Conservation (phyloP, 2,329 filamentous ascomycete genomes). For the Beauveria caledonica region DNA sequence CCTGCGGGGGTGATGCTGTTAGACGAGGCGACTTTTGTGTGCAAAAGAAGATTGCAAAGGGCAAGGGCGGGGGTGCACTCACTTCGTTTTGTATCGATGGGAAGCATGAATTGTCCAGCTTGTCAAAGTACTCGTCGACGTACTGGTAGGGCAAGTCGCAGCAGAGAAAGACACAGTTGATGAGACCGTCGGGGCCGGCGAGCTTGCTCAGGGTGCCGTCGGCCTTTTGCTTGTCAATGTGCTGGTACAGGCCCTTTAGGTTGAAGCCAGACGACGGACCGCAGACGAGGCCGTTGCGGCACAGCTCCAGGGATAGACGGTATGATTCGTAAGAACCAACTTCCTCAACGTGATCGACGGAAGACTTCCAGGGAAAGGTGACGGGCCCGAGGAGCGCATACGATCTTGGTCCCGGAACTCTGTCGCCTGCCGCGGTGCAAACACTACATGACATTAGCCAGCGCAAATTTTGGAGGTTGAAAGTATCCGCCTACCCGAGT, state of each 20-base stretch:
- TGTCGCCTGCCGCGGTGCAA: conserved; percentile 48
- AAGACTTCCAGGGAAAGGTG: conserved; percentile 49
- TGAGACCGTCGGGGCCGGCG: conserved; percentile 34
- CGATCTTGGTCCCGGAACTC: conserved; percentile 50
- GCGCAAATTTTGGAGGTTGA: rapidly evolving
- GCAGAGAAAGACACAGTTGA: conserved; percentile 51
- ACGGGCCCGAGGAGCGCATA: conserved; percentile 40
- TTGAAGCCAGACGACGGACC: conserved; percentile 56
- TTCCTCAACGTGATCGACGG: conserved; percentile 48
- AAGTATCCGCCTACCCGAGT: conserved; percentile 19
- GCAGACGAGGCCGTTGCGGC: conserved; percentile 48
- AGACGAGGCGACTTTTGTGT: not conserved
- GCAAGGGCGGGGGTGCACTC: not conserved
- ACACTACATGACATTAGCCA: conserved; percentile 28
- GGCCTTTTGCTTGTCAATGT: conserved; percentile 39
- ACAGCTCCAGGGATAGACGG: conserved; percentile 43
- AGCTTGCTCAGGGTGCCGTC: conserved; percentile 36
- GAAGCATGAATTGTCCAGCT: conserved; percentile 40
- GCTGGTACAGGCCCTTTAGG: conserved; percentile 42
- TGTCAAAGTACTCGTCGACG: conserved; percentile 51
- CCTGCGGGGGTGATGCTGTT: conserved; percentile 20
- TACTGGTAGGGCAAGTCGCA: conserved; percentile 59
- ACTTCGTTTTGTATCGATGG: conserved; percentile 38
- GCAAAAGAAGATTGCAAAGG: too few relatives aligned
- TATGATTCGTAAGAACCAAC: conserved; percentile 48